Base-by-base conservation (phyloP, 768 basidiomycete genomes). In the Butyriboletus loyo region DNA sequence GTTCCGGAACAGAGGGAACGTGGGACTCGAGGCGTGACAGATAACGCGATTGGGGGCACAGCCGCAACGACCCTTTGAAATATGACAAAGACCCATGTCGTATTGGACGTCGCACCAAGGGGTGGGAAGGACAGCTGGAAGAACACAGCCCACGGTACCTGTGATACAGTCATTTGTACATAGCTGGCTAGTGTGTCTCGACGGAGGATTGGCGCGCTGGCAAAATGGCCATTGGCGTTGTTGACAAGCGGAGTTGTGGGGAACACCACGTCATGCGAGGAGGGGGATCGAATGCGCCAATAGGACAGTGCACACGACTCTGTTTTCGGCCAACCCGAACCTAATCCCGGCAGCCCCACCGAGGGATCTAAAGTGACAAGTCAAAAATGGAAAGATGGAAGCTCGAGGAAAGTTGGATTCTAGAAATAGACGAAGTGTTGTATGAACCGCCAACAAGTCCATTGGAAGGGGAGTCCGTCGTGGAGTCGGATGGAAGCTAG, bases 321-420 rank as follows among this genome's bases (percentile, higher is more conserved):
- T 25, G 1, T 43, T 36, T 41, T 42, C 7, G 51, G 38, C 0
- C 40, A 21, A 15, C 22, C 46, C 48, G 50, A 52, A 59, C 48
- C 38, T 55, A 35, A 45, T 9, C 8, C 15, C 4, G 46, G 55
- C 2, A 27, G 7, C 37, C 27, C 32, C 27, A 52, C 31, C 25
- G 37, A 54, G 52, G 45, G 49, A 53, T 39, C 32, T 37, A 54
- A 41, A 45, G 47, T 24, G 60, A 36, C 19, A 8, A 10, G 45
- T 39, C 37, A 35, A 48, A 57, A 56, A 62, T 53, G 53, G 61
- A 51, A 63, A 45, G 27, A 49, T 47, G 49, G 39, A 54, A 57
- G 48, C n/a, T 46, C 51, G 61, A 50, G 40, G 51, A 40, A 49
- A 19, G 7, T 45, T 60, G 41, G 46, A 46, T 64, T 53, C 54